phyloP scores from a whole-genome alignment of 108 stramenopile species.

The Craspedostauros australis region DNA sequence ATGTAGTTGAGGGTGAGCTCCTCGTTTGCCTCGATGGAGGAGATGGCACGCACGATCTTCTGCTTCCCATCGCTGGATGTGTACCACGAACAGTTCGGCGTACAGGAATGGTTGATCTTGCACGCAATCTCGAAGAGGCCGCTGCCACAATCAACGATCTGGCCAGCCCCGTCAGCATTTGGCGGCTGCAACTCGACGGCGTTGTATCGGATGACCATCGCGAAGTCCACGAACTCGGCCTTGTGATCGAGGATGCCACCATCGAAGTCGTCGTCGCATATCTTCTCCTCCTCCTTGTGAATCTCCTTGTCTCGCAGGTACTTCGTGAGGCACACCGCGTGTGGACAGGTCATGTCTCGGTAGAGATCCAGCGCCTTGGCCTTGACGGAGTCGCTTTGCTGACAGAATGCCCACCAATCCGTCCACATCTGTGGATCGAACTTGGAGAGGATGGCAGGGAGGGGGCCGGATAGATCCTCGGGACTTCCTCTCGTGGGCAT shows the following conservation, averaged over 20 bases:
- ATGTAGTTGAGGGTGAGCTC: constrained; percentile 31
- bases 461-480: constrained; percentile 1
- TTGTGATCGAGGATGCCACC: constrained; percentile 12
- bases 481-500: constrained; percentile 12
- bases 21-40: constrained; percentile 13
- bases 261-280: constrained; percentile 1
- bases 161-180: constrained; percentile 23
- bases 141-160: constrained; percentile 12
- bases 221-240: constrained; percentile 25
- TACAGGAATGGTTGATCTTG: constrained; percentile 30
- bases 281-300: neutral
- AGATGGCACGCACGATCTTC: constrained; percentile 25
- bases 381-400: constrained; percentile 11
- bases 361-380: constrained; percentile 14
- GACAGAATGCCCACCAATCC: constrained; percentile 19
- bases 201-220: constrained; percentile 33
- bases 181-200: constrained; percentile 24
- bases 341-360: constrained; percentile 23
- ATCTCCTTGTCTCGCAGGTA: constrained; percentile 10
- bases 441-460: constrained; percentile 17
- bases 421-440: constrained; percentile 25
- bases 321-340: constrained; percentile 7
- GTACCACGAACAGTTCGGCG: constrained; percentile 30
- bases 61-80: constrained; percentile 18
- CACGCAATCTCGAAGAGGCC: constrained; percentile 32